Base-by-base conservation (phyloP, 2,329 filamentous ascomycete genomes). In the Xylaria sp. region DNA sequence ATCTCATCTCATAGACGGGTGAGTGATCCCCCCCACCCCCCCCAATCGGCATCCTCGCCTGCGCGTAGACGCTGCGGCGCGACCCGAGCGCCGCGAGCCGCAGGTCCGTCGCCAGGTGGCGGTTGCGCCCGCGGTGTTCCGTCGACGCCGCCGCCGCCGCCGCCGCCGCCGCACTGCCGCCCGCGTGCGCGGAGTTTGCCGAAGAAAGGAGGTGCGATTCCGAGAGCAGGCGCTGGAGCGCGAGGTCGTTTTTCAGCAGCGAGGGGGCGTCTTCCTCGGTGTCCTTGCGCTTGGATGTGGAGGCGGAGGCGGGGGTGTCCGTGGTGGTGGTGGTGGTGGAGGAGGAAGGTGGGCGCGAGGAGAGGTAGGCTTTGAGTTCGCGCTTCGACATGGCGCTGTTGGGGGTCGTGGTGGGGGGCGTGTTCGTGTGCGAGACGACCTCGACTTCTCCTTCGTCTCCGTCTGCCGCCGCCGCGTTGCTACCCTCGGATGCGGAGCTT, bases 191-290 rank as follows among this genome's bases (percentile, higher is more conserved):
- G 5, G n/a, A n/a, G n/a, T n/a, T n/a, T n/a, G n/a, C n/a, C 29
- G 51, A 77, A 1, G 82, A 76, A 52, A 97, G 85, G 56, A 97
- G 87, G 73, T 96, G 92, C 0, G 92, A 97, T 78, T 99, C 94
- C 63, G 88, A 83, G 53, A 99, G 85, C 39, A 99, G 85, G 43
- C 92, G 88, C 71, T 97, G 93, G 13, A 99, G 85, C 38, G 91
- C 92, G 49, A 96, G 85, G 71, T 97, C 94, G 72, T 97, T 92
- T 70, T 92, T 92, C 17, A 97, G 81, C 57, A 96, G 89, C 9
- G 82, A 82, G 59, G 79, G 79, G 47, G 81, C 81, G 67, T 88
- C 83, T 66, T 88, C 84, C 54, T 80, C 73, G 60, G 70, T 64
- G 50, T 65, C 71, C 52, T 61, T 66, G 21, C 24, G 56, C 34